These are phyloP conservation scores for Euphorbia neoarborescens DNA, from an alignment of 441 rosid genomes.

Conservation along the genomic window DNA sequence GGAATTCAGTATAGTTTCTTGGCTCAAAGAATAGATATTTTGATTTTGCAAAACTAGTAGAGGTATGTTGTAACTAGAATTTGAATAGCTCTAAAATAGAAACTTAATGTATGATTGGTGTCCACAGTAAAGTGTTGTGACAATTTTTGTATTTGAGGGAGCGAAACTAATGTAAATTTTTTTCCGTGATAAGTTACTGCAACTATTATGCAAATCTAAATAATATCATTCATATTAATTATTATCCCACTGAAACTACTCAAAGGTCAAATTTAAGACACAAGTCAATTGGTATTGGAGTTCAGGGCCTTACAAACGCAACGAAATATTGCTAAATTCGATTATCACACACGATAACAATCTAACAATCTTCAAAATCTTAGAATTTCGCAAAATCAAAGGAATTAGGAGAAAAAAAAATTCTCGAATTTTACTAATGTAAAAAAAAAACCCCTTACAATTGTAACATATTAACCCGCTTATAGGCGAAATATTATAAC, in stretches of 20 bases:
- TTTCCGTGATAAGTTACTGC: slow-evolving; percentile 37
- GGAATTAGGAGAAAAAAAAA: no score
- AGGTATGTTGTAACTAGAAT: slow-evolving; percentile 36
- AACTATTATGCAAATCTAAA: slow-evolving; percentile 49
- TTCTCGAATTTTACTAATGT: no score
- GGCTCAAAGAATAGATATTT: slow-evolving; percentile 51
- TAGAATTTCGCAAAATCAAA: no score
- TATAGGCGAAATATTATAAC: no score
- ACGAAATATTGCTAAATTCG: no score
- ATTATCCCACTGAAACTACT: slow-evolving; percentile 85
- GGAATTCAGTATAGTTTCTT: not conserved
- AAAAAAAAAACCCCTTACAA: no score
- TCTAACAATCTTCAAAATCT: no score
- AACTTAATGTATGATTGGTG: not conserved
- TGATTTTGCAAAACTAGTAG: slow-evolving; percentile 76
- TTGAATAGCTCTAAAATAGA: not conserved
- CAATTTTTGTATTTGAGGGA: not conserved
- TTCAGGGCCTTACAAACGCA: slow-evolving; percentile 96
- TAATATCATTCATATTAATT: slow-evolving; percentile 61
- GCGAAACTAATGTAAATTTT: not conserved
- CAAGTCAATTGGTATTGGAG: slow-evolving; percentile 82
- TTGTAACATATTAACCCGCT: no score
- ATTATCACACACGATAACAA: no score
- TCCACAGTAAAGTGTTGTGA: not conserved
- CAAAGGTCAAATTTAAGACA: slow-evolving; percentile 61